Percentiles rank a stretch among this genome's conserved stretches.
Conservation (phyloP, 257 asterid genomes). For the Penstemon newberryi region DNA sequence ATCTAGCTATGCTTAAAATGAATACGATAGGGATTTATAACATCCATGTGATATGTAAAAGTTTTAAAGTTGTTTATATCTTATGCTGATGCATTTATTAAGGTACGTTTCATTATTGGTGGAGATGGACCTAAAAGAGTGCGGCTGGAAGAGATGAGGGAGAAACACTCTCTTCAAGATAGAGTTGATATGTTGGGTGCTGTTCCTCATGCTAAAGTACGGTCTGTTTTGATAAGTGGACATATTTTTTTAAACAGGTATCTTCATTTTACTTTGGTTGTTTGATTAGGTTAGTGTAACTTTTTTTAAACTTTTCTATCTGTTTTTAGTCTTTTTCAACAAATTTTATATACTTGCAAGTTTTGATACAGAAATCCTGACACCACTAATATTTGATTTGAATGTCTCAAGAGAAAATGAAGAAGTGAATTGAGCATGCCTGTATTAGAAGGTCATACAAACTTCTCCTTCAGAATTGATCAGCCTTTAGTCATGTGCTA, state of each 20-base stretch:
- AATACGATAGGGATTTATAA: not conserved
- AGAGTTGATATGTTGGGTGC: constrained; percentile 98
- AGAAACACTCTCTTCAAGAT: constrained; percentile 94
- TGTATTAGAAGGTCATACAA: not conserved
- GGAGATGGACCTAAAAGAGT: constrained; percentile 99
- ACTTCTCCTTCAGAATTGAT: not conserved
- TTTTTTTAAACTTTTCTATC: not conserved
- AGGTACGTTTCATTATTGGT: constrained; percentile 94
- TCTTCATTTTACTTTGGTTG: constrained; percentile 7
- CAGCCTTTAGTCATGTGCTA: not conserved
- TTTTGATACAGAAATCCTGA: not conserved
- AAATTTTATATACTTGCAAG: not conserved
- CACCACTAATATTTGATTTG: not conserved
- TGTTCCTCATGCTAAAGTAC: constrained; percentile 96
- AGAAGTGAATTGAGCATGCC: not conserved
- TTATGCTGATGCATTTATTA: constrained; percentile 26
- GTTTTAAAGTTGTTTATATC: constrained; percentile 8
- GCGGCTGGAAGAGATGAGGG: constrained; percentile 96
- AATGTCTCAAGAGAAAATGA: not conserved
- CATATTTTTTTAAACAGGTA: constrained; percentile 93
- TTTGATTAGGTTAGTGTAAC: not conserved
- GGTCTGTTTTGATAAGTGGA: constrained; percentile 76
- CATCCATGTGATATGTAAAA: constrained; percentile 12
- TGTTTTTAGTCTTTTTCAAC: not conserved
- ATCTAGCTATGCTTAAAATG: not conserved